Evolutionary conservation across 2,329 filamentous ascomycete species (phyloP).

Genomic region (Cordyceps pruinosa): DNA sequence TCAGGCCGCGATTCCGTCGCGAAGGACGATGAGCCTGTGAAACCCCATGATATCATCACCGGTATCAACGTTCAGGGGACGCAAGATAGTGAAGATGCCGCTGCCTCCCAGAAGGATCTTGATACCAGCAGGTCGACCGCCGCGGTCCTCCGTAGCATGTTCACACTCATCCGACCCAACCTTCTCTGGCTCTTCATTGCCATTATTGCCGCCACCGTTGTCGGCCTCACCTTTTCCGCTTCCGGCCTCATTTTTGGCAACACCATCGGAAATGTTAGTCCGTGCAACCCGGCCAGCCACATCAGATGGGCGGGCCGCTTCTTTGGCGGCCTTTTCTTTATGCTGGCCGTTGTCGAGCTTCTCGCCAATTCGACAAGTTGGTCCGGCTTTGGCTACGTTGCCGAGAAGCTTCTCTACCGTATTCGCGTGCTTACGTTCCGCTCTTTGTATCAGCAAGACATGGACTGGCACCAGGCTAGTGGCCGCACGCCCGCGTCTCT

Average conservation of each 20-base stretch:
- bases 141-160: conserved; percentile 32
- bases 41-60: conserved; percentile 30
- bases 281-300: conserved; percentile 34
- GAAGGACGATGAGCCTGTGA: conserved; percentile 23
- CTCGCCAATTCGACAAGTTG: conserved; percentile 51
- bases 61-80: conserved; percentile 30
- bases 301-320: conserved; percentile 36
- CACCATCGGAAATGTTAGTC: conserved; percentile 38
- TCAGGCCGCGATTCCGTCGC: conserved; percentile 32
- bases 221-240: conserved; percentile 46
- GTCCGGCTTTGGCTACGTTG: conserved; percentile 40
- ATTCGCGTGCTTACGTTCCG: conserved; percentile 58
- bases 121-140: conserved; percentile 34
- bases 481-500: conserved; percentile 54
- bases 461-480: conserved; percentile 65
- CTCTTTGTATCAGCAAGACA: conserved; percentile 57
- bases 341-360: conserved; percentile 41
- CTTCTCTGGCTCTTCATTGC: conserved; percentile 33
- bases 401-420: conserved; percentile 58
- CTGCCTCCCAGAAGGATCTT: conserved; percentile 23
- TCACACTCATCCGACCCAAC: conserved; percentile 32
- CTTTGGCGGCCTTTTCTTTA: conserved; percentile 50
- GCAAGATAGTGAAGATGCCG: conserved; percentile 24
- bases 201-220: conserved; percentile 40
- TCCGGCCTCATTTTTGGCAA: conserved; percentile 46